Evolutionary conservation across 2,329 filamentous ascomycete genomes (phyloP).

Genomic region (Sordariomycetes sp.): DNA sequence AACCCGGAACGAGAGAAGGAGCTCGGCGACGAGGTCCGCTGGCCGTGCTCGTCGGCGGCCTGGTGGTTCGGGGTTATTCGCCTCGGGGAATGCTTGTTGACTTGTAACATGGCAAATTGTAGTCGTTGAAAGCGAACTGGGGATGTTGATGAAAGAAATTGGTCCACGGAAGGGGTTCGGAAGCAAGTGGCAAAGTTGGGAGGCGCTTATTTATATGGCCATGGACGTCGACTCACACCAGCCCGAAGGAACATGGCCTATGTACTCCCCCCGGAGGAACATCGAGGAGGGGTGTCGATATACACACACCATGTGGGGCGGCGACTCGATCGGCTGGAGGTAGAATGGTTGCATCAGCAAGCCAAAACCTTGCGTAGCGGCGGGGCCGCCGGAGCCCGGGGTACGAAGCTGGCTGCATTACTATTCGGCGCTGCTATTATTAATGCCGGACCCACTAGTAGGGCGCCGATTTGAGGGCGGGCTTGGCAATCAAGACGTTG

Average conservation of each 20-base stretch:
- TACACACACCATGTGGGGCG: neutral
- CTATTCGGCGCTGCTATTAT: constrained; percentile 1
- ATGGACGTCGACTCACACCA: neutral
- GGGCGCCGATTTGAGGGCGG: neutral
- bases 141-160: neutral
- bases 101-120: constrained; percentile 1
- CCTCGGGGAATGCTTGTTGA: neutral
- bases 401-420: neutral
- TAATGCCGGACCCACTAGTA: constrained; percentile 3
- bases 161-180: neutral
- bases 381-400: neutral
- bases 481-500: neutral
- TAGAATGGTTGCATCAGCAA: neutral
- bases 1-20: neutral
- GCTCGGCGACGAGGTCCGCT: neutral
- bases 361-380: constrained; percentile 4
- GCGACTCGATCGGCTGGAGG: neutral
- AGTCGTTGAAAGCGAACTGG: neutral
- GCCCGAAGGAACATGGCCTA: neutral
- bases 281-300: neutral
- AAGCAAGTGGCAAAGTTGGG: constrained; percentile 4
- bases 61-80: neutral
- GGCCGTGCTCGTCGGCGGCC: neutral
- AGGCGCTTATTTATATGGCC: neutral
- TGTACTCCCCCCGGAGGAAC: neutral